Base-by-base conservation (phyloP, 1,284 basidiomycete genomes). In the Moesziomyces aphidis region DNA sequence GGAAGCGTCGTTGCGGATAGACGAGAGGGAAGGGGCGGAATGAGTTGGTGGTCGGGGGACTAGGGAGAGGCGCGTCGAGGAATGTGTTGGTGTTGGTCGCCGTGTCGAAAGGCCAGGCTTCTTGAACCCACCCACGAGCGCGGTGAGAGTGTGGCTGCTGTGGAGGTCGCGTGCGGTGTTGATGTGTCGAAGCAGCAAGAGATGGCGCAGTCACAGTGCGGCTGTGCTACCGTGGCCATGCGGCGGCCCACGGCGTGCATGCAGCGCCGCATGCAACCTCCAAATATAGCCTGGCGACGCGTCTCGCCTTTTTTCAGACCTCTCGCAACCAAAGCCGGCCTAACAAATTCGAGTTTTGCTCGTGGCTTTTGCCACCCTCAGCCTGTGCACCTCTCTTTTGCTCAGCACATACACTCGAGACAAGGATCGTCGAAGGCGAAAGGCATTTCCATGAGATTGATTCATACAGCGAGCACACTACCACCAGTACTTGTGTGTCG, bases 401-500 rank as follows among this genome's bases (percentile, higher is more conserved):
- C 1, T 19, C 17, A 11, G 19, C 39, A n/a, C 39, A 42, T 1
- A 19, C 39, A 42, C 39, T 34, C 10, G 31, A 42, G 15, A 42
- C 17, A 19, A 19, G 39, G 17, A 6, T 42, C 17, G 17, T 19
- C 2, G 17, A 19, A 7, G 15, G 36, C 36, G 17, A 19, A 19
- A 42, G 6, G 7, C 15, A 6, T 19, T 19, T 19, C 39, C 17
- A n/a, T 42, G 4, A n/a, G 44, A 22, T 46, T n/a, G 21, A 21
- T 9, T 1, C 4, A 22, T 4, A 13, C 3, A 34, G n/a, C 9
- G 17, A 34, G 17, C 10, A 24, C 36, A 23, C 50, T 48, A 73
- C 71, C 71, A 73, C 71, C 71, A 73, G 49, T 68, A 73, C 24
- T 57, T 50, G 59, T 80, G 78, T 21, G 77, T 78, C 24, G 74